phyloP scores from a whole-genome alignment of 1,284 basidiomycete genomes.

The Cryptococcus sp. region DNA sequence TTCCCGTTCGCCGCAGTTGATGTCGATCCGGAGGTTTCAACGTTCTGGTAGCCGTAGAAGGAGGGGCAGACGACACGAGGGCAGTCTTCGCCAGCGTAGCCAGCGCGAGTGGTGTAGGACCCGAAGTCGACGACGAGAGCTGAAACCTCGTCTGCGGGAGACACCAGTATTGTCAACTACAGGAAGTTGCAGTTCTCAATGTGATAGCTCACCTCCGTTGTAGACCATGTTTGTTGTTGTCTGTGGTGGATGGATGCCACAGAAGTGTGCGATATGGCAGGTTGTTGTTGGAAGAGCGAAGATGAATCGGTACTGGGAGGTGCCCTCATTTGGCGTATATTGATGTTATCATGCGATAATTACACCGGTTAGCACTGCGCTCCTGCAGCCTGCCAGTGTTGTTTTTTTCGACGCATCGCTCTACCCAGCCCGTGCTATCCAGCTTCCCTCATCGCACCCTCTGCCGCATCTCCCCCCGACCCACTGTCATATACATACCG shows the following conservation, averaged over 20 bases:
- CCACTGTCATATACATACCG: no score
- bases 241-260: neutral
- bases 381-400: no score
- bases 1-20: slow-evolving; percentile 15
- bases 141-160: slow-evolving; percentile 60
- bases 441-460: no score
- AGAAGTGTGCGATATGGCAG: neutral
- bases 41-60: slow-evolving; percentile 72
- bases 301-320: no score
- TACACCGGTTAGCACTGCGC: no score
- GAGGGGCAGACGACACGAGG: slow-evolving; percentile 91
- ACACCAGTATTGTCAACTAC: neutral
- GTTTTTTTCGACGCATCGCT: no score
- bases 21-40: slow-evolving; percentile 25
- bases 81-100: slow-evolving; percentile 95
- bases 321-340: no score
- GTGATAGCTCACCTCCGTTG: slow-evolving; percentile 41
- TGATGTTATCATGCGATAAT: no score
- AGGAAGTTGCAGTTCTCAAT: neutral
- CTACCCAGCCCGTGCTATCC: no score
- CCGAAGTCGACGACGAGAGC: slow-evolving; percentile 96
- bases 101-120: slow-evolving; percentile 80
- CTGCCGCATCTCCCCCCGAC: no score
- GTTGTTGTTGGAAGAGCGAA: neutral
- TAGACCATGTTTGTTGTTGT: slow-evolving; percentile 38